phyloP scores from a whole-genome alignment of 2,329 filamentous ascomycete species.

The Monosporascus sp. region DNA sequence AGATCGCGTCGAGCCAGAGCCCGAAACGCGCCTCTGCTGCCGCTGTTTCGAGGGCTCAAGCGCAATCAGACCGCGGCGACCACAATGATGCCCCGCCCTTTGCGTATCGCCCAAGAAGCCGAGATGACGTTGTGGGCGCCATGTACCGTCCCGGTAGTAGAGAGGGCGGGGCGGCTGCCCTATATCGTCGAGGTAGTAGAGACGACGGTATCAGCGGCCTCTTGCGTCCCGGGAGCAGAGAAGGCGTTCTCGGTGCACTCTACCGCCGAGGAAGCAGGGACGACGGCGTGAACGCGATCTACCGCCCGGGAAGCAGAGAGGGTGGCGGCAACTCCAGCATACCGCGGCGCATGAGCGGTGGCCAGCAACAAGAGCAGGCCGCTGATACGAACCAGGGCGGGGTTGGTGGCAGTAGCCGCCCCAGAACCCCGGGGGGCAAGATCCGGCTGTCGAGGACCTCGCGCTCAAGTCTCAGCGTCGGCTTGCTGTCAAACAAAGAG shows the following conservation, averaged over 20 bases:
- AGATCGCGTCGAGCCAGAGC: constrained; percentile 45
- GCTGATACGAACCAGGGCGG: too few species aligned
- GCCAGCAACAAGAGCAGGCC: constrained; percentile 4
- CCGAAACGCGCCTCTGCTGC: constrained; percentile 28
- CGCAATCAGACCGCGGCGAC: constrained; percentile 30
- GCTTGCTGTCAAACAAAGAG: constrained; percentile 22
- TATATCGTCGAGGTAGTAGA: too few species aligned
- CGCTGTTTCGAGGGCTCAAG: constrained; percentile 28
- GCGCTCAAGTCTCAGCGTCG: constrained; percentile 13
- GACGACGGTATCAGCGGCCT: too few species aligned
- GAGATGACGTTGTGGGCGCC: background rate
- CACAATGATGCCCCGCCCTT: background rate
- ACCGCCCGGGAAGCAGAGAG: constrained; percentile 13
- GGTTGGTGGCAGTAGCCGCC: constrained; percentile 3
- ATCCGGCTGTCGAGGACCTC: constrained; percentile 16
- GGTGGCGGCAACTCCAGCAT: constrained; percentile 15
- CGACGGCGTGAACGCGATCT: too few species aligned
- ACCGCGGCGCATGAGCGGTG: constrained; percentile 17
- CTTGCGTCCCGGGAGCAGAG: too few species aligned
- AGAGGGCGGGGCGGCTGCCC: constrained; percentile 8
- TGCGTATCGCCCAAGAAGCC: constrained; percentile 33
- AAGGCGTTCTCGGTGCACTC: too few species aligned
- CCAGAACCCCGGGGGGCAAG: constrained; percentile 2
- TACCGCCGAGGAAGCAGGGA: too few species aligned
- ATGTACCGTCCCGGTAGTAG: constrained; percentile 18